phyloP scores from a whole-genome alignment of 148 eudicot genomes.

The Pouteria glomerata region DNA sequence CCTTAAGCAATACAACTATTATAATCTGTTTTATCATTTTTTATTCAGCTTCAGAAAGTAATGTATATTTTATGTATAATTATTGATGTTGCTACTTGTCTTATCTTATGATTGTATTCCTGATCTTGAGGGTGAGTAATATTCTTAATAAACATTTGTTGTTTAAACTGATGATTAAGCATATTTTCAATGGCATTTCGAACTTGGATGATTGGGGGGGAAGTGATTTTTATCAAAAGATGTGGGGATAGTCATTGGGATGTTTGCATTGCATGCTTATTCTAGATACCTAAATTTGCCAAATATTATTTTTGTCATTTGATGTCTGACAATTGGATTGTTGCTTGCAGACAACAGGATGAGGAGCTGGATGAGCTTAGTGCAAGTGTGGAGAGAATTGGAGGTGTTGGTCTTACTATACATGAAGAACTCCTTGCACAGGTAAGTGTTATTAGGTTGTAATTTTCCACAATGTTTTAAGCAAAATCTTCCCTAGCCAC shows the following conservation, averaged over 20 bases:
- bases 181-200: background rate
- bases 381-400: constrained; percentile 85
- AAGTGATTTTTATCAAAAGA: background rate
- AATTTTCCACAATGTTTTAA: background rate
- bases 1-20: background rate
- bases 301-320: background rate
- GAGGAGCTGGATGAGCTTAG: constrained; percentile 91
- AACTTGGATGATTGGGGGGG: background rate
- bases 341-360: constrained; percentile 76
- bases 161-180: background rate
- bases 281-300: background rate
- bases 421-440: constrained; percentile 93
- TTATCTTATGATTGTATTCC: background rate
- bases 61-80: no score
- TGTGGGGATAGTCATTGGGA: background rate
- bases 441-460: constrained; percentile 30
- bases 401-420: constrained; percentile 84
- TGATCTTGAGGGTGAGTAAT: background rate
- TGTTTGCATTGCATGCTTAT: background rate
- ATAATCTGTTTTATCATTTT: background rate
- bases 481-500: background rate
- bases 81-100: background rate
- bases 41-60: background rate
- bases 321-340: constrained; percentile 10
- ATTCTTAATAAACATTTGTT: background rate